Evolutionary conservation across 176 grass and related monocot genomes (phyloP).

Genomic region (Urochloa ruziziensis): DNA sequence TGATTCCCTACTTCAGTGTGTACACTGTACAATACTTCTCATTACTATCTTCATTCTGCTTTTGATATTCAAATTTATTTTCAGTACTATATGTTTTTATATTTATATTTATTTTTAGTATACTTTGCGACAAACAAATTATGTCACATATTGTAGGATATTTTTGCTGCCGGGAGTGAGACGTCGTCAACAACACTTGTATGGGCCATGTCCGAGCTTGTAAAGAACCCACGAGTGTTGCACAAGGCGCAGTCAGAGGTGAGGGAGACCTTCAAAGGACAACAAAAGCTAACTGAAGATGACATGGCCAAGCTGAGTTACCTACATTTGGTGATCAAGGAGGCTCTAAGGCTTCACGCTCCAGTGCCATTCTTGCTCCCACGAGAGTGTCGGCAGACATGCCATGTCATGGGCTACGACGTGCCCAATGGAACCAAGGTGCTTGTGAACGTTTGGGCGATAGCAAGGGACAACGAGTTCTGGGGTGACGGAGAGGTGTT

Average conservation of each 20-base stretch:
- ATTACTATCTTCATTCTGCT: too few species aligned
- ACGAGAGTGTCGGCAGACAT: background rate
- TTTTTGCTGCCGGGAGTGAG: slow-evolving; percentile 20
- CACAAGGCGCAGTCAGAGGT: slow-evolving; percentile 11
- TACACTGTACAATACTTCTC: background rate
- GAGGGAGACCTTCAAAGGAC: background rate
- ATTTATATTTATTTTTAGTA: background rate
- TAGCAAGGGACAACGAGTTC: background rate
- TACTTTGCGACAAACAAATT: background rate
- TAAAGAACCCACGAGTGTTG: slow-evolving; percentile 27
- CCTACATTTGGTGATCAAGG: slow-evolving; percentile 35
- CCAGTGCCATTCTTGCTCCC: slow-evolving; percentile 31
- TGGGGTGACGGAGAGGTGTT: background rate
- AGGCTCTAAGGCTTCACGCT: slow-evolving; percentile 35
- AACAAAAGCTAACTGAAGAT: background rate
- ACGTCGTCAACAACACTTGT: slow-evolving; percentile 25
- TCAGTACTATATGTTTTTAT: background rate
- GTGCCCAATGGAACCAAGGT: slow-evolving; percentile 29
- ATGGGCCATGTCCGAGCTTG: slow-evolving; percentile 33
- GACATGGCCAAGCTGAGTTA: slow-evolving; percentile 7
- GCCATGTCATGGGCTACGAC: slow-evolving; percentile 28
- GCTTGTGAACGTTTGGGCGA: slow-evolving; percentile 35
- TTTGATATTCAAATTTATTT: background rate
- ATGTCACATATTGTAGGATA: slow-evolving; percentile 7
- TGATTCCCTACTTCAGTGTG: too few species aligned